Evolutionary conservation across 179 eudicot genomes (phyloP), one percentile per base, ranked within the genome.

Genomic region (Silene vulgaris): DNA sequence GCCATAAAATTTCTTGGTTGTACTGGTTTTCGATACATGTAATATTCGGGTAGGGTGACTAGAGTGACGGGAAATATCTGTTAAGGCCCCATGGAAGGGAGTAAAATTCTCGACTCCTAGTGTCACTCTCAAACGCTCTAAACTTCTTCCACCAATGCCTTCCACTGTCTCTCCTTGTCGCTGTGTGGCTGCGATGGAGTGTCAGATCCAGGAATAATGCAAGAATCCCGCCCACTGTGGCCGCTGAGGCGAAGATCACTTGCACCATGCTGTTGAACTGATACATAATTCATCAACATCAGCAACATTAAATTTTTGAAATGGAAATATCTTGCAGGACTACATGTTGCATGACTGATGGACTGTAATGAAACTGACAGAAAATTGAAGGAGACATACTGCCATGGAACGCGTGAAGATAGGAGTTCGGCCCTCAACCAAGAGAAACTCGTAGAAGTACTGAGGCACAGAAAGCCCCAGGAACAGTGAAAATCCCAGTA

Each of bases 91-190:
- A 84, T 21, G 97, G 97, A 17, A 91, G 92, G 1, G 87, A 73
- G 65, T 92, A 92, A 79, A 92, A 92, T 72, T 92, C 97, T 57
- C 72, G 89, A 74, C 91, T 92, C 63, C 95, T 88, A 7, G 95
- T 78, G 79, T 92, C 95, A 29, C 80, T 67, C 11, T 80, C 82
- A 35, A 80, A 92, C 3, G 79, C 60, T 80, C 84, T 85, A 80
- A 78, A 93, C 83, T 87, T 93, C 43, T 78, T 82, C 98, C 96
- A 93, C 91, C 91, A 92, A 50, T 89, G 94, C 78, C 97, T 79
- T 4, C 97, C 97, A 60, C 96, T 87, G 75, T 92, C 97, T 72
- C 76, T 81, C 20, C 88, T 79, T 0, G 87, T 87, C 1, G 73
- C 75, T 4, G 48, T 43, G 57, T 90, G 89, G 35, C 73, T 72